These are phyloP conservation scores for Penicillium fuscoglaucum DNA, from an alignment of 2,329 filamentous ascomycete species.

Conservation along the genomic window DNA sequence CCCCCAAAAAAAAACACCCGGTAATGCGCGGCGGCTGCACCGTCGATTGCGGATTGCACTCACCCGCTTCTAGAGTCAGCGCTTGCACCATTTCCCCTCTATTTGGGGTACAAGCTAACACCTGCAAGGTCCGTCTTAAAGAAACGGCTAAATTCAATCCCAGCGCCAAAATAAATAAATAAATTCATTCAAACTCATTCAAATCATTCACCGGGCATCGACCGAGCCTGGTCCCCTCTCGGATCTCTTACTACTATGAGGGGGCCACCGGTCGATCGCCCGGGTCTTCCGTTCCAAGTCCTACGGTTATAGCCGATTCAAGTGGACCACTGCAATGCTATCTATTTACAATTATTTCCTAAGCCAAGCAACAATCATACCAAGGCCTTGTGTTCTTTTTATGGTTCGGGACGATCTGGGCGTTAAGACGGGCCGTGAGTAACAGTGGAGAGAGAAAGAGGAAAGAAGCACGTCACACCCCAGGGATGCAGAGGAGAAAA, in stretches of 20 bases:
- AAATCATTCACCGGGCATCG: conserved; percentile 3
- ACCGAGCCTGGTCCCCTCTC: conserved; percentile 1
- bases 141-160: not conserved
- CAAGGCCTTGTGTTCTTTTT: not conserved
- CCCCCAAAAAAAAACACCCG: conserved; percentile 2
- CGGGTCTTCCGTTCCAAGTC: not conserved
- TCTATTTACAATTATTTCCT: not conserved
- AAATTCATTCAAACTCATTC: not conserved
- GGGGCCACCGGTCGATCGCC: conserved; percentile 4
- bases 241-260: conserved; percentile 1
- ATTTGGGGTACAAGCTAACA: conserved; percentile 1
- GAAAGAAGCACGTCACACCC: conserved; percentile 15
- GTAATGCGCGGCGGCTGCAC: conserved; percentile 19
- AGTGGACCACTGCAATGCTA: not conserved
- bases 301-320: not conserved
- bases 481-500: conserved; percentile 20
- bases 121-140: conserved; percentile 10
- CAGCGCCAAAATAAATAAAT: not conserved
- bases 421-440: conserved; percentile 19
- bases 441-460: conserved; percentile 17
- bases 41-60: conserved; percentile 19
- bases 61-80: conserved; percentile 9
- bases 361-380: not conserved
- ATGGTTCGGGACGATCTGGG: conserved; percentile 16
- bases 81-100: conserved; percentile 8